Conservation (phyloP, 441 rosid species). For the Gossypium davidsonii region DNA sequence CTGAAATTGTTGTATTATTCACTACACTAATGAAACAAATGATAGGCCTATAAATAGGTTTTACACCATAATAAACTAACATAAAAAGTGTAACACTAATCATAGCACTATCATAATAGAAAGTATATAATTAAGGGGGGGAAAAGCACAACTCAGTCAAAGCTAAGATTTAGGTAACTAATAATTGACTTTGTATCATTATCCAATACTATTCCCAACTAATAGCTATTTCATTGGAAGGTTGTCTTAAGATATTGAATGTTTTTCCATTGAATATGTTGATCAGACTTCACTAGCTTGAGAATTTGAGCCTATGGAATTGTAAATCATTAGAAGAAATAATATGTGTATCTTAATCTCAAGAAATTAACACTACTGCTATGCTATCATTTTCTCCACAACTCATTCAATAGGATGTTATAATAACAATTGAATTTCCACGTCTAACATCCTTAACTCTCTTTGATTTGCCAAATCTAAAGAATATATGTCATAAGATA, state of each 20-base stretch:
- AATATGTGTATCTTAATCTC: not conserved
- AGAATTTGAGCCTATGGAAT: not conserved
- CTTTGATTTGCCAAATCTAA: not conserved
- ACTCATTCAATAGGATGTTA: not conserved
- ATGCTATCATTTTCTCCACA: not conserved
- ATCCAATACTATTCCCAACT: not conserved
- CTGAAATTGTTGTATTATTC: too few relatives aligned
- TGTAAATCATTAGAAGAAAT: not conserved
- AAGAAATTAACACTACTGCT: not conserved
- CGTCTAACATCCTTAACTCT: not conserved
- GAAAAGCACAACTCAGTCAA: not conserved
- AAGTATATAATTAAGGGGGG: too few relatives aligned
- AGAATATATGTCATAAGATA: not conserved
- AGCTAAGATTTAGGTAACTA: not conserved
- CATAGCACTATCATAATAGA: too few relatives aligned
- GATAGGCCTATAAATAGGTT: too few relatives aligned
- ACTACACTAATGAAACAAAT: too few relatives aligned
- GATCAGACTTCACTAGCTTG: not conserved
- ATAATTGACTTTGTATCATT: not conserved
- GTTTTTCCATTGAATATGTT: not conserved
- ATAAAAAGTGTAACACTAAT: too few relatives aligned
- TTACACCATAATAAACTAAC: too few relatives aligned
- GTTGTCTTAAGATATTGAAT: not conserved
- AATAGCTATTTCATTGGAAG: rapidly evolving
- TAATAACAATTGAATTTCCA: not conserved